Conservation (phyloP, 345 rosid genomes). For the Citrus maxima region DNA sequence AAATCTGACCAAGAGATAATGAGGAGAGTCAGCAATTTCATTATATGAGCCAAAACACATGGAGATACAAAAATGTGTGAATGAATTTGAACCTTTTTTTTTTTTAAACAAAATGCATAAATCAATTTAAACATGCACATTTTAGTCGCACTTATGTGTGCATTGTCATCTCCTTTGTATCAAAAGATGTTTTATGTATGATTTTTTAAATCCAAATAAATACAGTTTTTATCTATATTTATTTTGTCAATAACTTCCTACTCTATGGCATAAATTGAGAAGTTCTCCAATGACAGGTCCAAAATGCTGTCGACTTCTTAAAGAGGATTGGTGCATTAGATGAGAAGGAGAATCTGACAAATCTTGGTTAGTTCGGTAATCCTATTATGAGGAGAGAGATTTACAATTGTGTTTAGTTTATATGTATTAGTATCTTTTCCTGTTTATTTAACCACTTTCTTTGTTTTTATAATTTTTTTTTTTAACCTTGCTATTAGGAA, state of each 20-base stretch:
- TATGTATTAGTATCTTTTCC: neutral
- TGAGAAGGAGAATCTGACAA: constrained; percentile 83
- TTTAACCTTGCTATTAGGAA: constrained; percentile 44
- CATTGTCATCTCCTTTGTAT: neutral
- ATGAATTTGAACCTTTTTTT: too few species aligned
- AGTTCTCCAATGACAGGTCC: constrained; percentile 54
- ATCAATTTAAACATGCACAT: neutral
- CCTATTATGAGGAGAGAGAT: constrained; percentile 8
- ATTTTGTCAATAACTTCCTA: neutral
- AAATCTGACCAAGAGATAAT: constrained; percentile 4
- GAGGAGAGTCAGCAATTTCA: neutral
- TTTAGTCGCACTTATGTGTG: neutral
- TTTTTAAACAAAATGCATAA: neutral
- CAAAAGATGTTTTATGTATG: neutral
- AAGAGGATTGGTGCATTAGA: constrained; percentile 93
- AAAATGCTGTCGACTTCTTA: constrained; percentile 88
- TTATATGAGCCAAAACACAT: neutral
- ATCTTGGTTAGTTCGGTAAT: constrained; percentile 70
- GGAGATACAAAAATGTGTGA: neutral
- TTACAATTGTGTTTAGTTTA: neutral
- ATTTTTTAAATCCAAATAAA: neutral
- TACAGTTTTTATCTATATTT: neutral
- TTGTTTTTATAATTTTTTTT: neutral
- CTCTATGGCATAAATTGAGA: constrained; percentile 9
- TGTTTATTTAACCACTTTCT: neutral